These are phyloP conservation scores for Bipolaris cookei DNA, from an alignment of 2,329 filamentous ascomycete species.

Conservation along the genomic window DNA sequence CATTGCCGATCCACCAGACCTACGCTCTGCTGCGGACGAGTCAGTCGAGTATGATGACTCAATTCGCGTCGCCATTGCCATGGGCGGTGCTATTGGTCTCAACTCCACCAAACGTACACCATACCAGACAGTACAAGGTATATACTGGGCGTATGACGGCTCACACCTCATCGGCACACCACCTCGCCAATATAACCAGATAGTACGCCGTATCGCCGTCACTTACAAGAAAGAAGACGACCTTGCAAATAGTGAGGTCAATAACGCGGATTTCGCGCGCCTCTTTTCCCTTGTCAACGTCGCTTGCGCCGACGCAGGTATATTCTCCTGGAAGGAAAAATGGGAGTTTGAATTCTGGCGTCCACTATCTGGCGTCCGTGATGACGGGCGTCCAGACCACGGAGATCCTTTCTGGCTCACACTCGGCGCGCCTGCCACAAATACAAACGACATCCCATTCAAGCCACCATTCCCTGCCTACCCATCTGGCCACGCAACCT, in stretches of 20 bases:
- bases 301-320: conserved; percentile 35
- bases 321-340: conserved; percentile 40
- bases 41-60: conserved; percentile 22
- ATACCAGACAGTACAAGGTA: conserved; percentile 17
- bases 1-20: conserved; percentile 20
- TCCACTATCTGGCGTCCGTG: conserved; percentile 34
- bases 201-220: conserved; percentile 32
- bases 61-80: conserved; percentile 12
- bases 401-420: conserved; percentile 35
- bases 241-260: conserved; percentile 14
- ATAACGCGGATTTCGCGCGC: conserved; percentile 40
- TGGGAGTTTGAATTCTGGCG: conserved; percentile 42
- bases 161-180: conserved; percentile 31
- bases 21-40: conserved; percentile 12
- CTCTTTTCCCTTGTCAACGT: conserved; percentile 35
- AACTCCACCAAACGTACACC: conserved; percentile 23
- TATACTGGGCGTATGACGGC: conserved; percentile 26
- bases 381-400: conserved; percentile 20
- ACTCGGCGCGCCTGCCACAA: conserved; percentile 32
- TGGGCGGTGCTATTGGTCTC: conserved; percentile 18
- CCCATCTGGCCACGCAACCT: conserved; percentile 37
- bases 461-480: conserved; percentile 39
- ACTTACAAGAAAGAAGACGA: conserved; percentile 16
- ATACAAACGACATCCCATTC: conserved; percentile 31
- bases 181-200: conserved; percentile 27